Evolutionary conservation across 192 early-diverging fungal species (phyloP).

Genomic region (Coemansia sp.): DNA sequence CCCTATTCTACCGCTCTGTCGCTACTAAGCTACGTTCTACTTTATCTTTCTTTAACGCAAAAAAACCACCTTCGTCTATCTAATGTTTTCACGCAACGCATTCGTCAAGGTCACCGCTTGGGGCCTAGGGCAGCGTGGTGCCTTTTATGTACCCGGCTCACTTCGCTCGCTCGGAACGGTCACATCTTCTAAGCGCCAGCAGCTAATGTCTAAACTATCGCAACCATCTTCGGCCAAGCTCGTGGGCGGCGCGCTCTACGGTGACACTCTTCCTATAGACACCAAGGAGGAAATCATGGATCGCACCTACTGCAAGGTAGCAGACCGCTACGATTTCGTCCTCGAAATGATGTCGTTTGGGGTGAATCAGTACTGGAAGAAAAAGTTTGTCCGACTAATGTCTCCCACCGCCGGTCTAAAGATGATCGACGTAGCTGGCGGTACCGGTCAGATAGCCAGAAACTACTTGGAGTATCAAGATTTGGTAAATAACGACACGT

Average conservation of each 20-base stretch:
- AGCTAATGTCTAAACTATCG: background rate
- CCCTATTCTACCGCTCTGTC: background rate
- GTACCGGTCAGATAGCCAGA: constrained; percentile 94
- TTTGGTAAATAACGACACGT: constrained; percentile 62
- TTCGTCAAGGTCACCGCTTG: background rate
- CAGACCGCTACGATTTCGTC: constrained; percentile 88
- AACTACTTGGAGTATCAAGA: constrained; percentile 84
- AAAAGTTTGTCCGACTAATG: constrained; percentile 78
- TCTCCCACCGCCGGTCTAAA: constrained; percentile 77
- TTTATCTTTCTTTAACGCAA: background rate
- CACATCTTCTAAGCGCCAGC: constrained; percentile 6
- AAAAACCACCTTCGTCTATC: background rate
- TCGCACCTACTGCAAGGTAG: constrained; percentile 85
- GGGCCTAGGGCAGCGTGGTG: background rate
- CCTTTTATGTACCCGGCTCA: background rate
- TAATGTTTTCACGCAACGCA: background rate
- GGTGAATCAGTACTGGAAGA: constrained; percentile 91
- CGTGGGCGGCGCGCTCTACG: constrained; percentile 2
- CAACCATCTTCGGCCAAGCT: background rate
- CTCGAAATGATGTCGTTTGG: constrained; percentile 88
- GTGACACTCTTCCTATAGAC: constrained; percentile 73
- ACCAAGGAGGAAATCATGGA: constrained; percentile 85
- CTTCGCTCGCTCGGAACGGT: background rate
- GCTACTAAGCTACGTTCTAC: background rate
- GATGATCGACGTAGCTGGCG: constrained; percentile 93